A percentile compares a stretch with the other conserved stretches of the same genome.
phyloP scores from a whole-genome alignment of 2,329 filamentous ascomycete genomes.

The Paecilomyces niveus region DNA sequence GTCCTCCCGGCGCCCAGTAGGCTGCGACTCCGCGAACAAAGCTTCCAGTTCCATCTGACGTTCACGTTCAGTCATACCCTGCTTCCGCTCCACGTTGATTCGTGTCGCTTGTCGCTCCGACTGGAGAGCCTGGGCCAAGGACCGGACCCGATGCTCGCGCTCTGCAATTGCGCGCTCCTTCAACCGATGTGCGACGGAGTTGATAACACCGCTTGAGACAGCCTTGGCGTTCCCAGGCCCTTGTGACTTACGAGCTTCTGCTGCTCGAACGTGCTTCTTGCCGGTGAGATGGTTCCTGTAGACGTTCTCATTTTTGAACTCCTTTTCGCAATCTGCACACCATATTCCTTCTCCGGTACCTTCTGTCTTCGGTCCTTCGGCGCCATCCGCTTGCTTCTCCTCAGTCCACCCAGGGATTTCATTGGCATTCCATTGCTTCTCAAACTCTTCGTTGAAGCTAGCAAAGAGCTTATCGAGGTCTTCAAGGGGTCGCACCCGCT shows the following conservation, averaged over 20 bases:
- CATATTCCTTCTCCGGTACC: constrained; percentile 64
- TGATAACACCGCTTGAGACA: constrained; percentile 13
- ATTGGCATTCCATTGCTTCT: constrained; percentile 71
- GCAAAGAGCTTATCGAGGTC: constrained; percentile 72
- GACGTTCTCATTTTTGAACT: constrained; percentile 92
- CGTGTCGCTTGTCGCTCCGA: constrained; percentile 82
- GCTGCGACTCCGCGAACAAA: constrained; percentile 58
- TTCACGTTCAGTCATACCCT: constrained; percentile 95
- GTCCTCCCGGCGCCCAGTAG: constrained; percentile 38
- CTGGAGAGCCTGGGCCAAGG: constrained; percentile 73
- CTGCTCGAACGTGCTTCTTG: constrained; percentile 87
- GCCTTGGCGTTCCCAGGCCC: constrained; percentile 25
- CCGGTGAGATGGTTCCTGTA: constrained; percentile 83
- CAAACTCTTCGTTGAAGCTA: constrained; percentile 76
- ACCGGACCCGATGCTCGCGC: constrained; percentile 75
- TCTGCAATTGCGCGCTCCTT: constrained; percentile 90
- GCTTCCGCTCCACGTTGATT: constrained; percentile 91
- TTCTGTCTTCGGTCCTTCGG: constrained; percentile 42
- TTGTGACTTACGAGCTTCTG: constrained; percentile 52
- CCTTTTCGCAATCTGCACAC: constrained; percentile 88
- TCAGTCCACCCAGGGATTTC: constrained; percentile 71
- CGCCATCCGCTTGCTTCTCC: constrained; percentile 40
- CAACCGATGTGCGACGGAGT: constrained; percentile 42
- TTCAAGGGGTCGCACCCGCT: constrained; percentile 75
- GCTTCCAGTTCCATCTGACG: constrained; percentile 90